Conservation (phyloP, 768 basidiomycete genomes). For the Dentipellis sp. region DNA sequence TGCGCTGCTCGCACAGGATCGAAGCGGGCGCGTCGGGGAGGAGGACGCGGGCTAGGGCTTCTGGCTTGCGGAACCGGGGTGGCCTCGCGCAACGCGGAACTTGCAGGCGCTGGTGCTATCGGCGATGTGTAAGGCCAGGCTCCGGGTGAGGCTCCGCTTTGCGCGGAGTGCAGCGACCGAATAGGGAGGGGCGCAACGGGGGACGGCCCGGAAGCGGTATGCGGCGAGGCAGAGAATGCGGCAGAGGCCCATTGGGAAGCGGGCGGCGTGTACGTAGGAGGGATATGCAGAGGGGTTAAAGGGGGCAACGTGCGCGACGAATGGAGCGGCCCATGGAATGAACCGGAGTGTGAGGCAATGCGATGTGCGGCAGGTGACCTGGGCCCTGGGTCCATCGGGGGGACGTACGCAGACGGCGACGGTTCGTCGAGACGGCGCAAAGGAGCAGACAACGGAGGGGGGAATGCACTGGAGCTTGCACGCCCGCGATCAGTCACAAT, state of each 20-base stretch:
- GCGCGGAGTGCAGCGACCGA: neutral
- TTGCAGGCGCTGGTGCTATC: neutral
- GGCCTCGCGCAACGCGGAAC: neutral
- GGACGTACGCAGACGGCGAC: neutral
- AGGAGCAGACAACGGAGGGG: neutral
- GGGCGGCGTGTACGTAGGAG: neutral
- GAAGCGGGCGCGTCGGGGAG: slow-evolving; percentile 9
- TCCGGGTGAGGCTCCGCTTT: neutral
- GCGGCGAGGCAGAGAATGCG: neutral
- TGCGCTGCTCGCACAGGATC: slow-evolving; percentile 16
- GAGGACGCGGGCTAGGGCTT: neutral
- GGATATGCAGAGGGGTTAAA: slow-evolving; percentile 10
- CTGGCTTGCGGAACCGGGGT: neutral
- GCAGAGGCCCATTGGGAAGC: neutral
- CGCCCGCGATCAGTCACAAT: neutral
- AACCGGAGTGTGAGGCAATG: neutral
- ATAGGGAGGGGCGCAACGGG: neutral
- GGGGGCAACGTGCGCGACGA: slow-evolving; percentile 1
- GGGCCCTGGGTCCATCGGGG: neutral
- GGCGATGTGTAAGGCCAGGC: neutral
- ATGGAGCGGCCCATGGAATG: neutral
- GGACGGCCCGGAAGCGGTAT: neutral
- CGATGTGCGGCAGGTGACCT: neutral
- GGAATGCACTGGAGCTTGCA: neutral
- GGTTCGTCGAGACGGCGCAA: neutral